Base-by-base conservation (phyloP, 257 asterid species). In the Solanum commersonii region DNA sequence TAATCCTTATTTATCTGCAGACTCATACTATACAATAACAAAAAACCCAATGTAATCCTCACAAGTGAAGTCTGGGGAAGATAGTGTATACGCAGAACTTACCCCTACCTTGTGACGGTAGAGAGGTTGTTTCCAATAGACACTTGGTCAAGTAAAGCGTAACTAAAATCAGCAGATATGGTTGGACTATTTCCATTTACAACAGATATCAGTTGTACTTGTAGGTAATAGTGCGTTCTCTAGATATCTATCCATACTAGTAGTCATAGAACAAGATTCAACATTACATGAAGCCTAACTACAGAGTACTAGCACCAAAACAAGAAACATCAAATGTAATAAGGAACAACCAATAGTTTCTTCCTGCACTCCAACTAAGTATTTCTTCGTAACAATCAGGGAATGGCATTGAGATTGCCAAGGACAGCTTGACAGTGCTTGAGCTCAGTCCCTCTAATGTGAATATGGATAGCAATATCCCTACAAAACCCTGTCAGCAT, bases 161-260 rank as follows among this genome's bases (percentile, higher is more conserved):
- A 4, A 63, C 63, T 1, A 63, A 63, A 10, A 63, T 63, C 71
- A 63, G 71, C 31, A 63, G 29, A 63, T 86, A 91, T 92, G 93
- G 89, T 82, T 13, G 90, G 83, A 83, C 52, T 63, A 37, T 85
- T 70, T 18, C 35, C 46, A 10, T 25, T 27, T 84, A 84, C 67
- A 40, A 46, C 88, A 78, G 91, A 90, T 44, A 10, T 27, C 91
- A 15, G 97, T 94, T 78, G 93, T 11, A 65, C 72, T 0, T 25
- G 18, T 65, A n/a, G 72, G 72, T 65, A 25, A 25, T 65, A 2
- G 34, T 65, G 72, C 0, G 72, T 25, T 65, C 2, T 65, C 72
- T 25, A 2, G 18, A 25, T 5, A 65, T 65, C 73, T 9, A 25
- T 25, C 9, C 18, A 5, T 25, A 65, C 18, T 2, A 65, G 4